Base-by-base conservation (phyloP, 1,284 basidiomycete genomes). In the Ustilago shanxiensis region DNA sequence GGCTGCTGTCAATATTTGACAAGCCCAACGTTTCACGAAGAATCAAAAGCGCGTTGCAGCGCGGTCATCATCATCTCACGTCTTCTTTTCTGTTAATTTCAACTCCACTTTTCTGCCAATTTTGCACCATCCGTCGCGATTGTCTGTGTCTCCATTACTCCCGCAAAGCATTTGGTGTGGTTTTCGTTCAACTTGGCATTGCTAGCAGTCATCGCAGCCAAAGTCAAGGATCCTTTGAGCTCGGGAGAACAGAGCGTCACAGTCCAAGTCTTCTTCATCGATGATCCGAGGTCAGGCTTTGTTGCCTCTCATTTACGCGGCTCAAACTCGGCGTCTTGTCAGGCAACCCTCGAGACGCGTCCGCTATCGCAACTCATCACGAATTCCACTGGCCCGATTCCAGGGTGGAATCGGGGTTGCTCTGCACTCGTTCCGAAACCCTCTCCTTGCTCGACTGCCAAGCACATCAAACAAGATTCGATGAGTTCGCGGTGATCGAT, bases 261-360 rank as follows among this genome's bases (percentile, higher is more conserved):
- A n/a, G n/a, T n/a, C n/a, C 10, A 39, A 16, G 14, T 16, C 31
- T 33, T 33, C 31, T 37, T 14, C 9, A 37, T 10, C 35, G 35
- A 14, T 7, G 35, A 33, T 33, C 31, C 31, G 11, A 7, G 5
- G 39, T 14, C 39, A 14, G 8, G 44, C 1, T 22, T 9, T 20
- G 13, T 8, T 22, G 6, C 7, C 45, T 22, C 13, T 31, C 44
- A 47, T 47, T 47, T 47, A 47, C 44, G 44, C 44, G 44, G 44
- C 6, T 9, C 47, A 14, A 28, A 28, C 11, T 49, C 47, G 47
- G 47, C 47, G 47, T 49, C 47, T 49, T 49, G 47, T 49, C 47
- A 49, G 47, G 47, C 50, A 52, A 52, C 47, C 11, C 31, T 52
- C 29, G 10, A 33, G 47, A 49, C 47, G 47, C 47, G 47, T 49